Evolutionary conservation across 345 rosid species (phyloP).

Genomic region (Eucalyptus curtisii): DNA sequence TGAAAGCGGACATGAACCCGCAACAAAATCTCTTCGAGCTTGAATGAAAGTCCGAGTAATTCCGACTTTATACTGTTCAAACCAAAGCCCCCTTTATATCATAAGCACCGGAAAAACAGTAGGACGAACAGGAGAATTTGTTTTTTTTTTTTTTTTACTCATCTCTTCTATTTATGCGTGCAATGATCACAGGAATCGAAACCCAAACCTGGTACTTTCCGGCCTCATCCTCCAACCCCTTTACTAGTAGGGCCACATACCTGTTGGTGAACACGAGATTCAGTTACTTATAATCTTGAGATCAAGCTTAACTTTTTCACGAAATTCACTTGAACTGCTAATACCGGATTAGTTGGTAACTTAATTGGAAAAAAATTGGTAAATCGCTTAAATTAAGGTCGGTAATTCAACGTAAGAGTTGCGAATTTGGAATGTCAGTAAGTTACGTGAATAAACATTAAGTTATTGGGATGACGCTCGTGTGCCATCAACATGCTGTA

Average conservation of each 20-base stretch:
- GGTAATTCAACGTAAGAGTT: background rate
- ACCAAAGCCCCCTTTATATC: background rate
- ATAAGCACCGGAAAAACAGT: background rate
- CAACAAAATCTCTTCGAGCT: background rate
- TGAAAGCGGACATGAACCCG: background rate
- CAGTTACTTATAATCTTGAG: background rate
- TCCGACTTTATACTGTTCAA: background rate
- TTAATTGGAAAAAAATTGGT: background rate
- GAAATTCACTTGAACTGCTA: background rate
- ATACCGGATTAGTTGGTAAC: background rate
- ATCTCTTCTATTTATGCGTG: background rate
- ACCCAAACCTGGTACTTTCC: background rate
- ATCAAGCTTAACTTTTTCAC: background rate
- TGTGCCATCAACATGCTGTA: background rate
- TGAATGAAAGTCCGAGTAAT: background rate
- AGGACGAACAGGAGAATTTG: background rate
- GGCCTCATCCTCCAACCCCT: background rate
- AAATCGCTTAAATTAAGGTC: background rate
- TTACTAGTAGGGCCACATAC: background rate
- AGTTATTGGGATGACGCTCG: background rate
- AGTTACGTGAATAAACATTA: background rate
- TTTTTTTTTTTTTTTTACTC: background rate
- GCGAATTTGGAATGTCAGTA: background rate
- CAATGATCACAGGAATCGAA: background rate
- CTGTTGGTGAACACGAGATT: background rate